Evolutionary conservation across 257 asterid genomes (phyloP), one percentile per base, ranked within the genome.

Genomic region (Penstemon barbatus): DNA sequence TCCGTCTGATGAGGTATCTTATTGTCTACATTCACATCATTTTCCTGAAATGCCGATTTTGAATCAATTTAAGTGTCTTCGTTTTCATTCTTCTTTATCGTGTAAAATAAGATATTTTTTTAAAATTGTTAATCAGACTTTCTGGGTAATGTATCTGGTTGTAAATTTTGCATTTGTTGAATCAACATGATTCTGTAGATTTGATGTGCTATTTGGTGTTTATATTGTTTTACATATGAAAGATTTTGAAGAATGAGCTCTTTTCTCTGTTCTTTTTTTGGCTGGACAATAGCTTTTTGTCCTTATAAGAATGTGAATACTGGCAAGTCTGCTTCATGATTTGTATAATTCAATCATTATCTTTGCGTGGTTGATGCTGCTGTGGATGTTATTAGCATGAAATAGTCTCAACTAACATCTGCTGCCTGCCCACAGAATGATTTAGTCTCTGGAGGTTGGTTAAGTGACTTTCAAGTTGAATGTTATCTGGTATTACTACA

Each of bases 1-100:
- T 85, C 96, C 97, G 56, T 95, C 98, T 51, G 98, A 95, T 59
- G 92, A 95, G 99, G 99, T 95, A 94, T 63, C 72, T 81, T 79
- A 80, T 68, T 56, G 50, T 46, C 9, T 55, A 57, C 69, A 74
- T 40, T 55, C 43, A 3, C 61, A 45, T 46, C 50, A 15, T 62
- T 69, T 13, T 76, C 71, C 54, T 65, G 61, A 43, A 43, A 46
- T 54, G 68, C 6, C 52, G 44, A 6, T 57, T 25, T 18, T 60
- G 42, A 6, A 3, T 46, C 18, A n/a, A 46, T 7, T 13, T n/a
- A 41, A 46, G 41, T 69, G 11, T 58, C 25, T 33, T n/a, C 4
- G 5, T 45, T 38, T 8, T 40, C 13, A 11, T 38, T 65, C 33
- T 6, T n/a, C 6, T 46, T 39, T 45, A 48, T 5, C 36, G 18